These are phyloP conservation scores for Aspergillus sojae DNA, from an alignment of 2,329 filamentous ascomycete species.

Conservation along the genomic window DNA sequence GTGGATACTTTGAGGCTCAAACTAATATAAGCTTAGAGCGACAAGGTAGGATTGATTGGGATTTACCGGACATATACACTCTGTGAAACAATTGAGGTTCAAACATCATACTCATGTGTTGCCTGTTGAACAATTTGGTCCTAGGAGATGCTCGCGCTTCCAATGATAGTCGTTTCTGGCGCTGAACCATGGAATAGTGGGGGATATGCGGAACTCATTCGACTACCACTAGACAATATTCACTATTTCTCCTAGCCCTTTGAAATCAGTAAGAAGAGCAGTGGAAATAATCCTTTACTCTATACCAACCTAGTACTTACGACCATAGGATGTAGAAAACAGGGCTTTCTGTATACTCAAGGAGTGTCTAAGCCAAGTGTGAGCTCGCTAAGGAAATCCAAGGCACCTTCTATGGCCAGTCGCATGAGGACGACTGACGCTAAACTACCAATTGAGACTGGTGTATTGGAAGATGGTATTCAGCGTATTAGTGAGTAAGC, in stretches of 20 bases:
- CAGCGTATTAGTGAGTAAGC: too few species aligned
- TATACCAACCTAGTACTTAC: too few species aligned
- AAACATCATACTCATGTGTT: not conserved
- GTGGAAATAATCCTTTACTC: too few species aligned
- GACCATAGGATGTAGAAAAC: too few species aligned
- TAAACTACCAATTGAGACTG: too few species aligned
- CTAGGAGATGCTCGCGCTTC: not conserved
- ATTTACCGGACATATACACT: not conserved
- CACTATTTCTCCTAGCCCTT: not conserved
- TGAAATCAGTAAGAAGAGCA: not conserved
- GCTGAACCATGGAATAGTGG: not conserved
- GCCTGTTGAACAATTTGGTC: not conserved
- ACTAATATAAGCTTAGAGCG: not conserved
- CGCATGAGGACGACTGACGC: too few species aligned
- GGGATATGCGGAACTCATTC: not conserved
- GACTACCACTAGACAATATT: not conserved
- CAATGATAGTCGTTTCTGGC: not conserved
- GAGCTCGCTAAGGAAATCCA: too few species aligned
- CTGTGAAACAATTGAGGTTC: not conserved
- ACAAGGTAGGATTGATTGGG: not conserved
- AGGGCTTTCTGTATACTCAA: too few species aligned
- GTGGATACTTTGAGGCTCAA: not conserved
- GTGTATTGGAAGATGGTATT: too few species aligned
- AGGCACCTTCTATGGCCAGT: too few species aligned
- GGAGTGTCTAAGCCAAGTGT: too few species aligned